A percentile compares a stretch with the other conserved stretches of the same genome.
phyloP scores from a whole-genome alignment of 352 stramenopile species.

The Phytophthora syringae region DNA sequence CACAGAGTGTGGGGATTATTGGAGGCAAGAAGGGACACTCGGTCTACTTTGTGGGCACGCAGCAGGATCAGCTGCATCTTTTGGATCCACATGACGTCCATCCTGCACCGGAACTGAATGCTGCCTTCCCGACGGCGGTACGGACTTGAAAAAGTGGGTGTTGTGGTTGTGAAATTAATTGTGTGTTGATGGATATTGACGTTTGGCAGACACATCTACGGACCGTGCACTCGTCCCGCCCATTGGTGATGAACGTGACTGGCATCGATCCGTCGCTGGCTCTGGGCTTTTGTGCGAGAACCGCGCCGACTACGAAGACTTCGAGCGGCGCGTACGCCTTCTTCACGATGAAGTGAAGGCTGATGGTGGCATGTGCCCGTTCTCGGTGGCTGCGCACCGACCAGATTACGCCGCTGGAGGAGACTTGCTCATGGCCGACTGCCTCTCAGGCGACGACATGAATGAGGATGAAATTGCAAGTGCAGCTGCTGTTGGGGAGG shows the following conservation, averaged over 20 bases:
- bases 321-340: slow-evolving; percentile 53
- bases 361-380: slow-evolving; percentile 59
- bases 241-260: slow-evolving; percentile 83
- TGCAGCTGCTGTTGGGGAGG: slow-evolving; percentile 28
- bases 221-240: slow-evolving; percentile 59
- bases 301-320: slow-evolving; percentile 73
- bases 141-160: slow-evolving; percentile 1
- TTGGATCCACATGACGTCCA: slow-evolving; percentile 89
- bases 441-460: slow-evolving; percentile 68
- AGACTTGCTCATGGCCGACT: slow-evolving; percentile 60
- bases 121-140: slow-evolving; percentile 76
- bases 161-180: neutral
- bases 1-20: slow-evolving; percentile 95
- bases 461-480: slow-evolving; percentile 52
- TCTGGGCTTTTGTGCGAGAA: slow-evolving; percentile 93
- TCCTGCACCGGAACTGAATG: slow-evolving; percentile 67
- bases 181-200: neutral
- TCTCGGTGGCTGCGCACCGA: slow-evolving; percentile 62
- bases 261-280: slow-evolving; percentile 94
- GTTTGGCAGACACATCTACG: slow-evolving; percentile 65
- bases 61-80: slow-evolving; percentile 81
- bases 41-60: slow-evolving; percentile 95
- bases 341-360: slow-evolving; percentile 51
- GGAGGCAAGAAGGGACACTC: slow-evolving; percentile 94
- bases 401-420: slow-evolving; percentile 64